Evolutionary conservation across 2,329 filamentous ascomycete genomes (phyloP).

Genomic region (Colletotrichum scovillei): DNA sequence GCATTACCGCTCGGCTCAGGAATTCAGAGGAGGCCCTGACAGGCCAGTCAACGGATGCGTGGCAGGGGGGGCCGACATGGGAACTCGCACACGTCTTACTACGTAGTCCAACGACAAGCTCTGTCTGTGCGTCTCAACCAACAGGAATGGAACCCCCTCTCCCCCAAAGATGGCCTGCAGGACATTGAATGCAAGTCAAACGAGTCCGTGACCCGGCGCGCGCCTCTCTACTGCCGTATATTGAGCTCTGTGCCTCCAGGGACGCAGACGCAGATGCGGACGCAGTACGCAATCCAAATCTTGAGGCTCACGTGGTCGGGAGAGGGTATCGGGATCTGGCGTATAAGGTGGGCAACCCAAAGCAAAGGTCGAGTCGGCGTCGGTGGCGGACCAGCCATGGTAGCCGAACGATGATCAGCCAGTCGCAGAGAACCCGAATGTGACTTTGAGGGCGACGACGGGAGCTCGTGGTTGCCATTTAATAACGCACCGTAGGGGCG

Average conservation of each 20-base stretch:
- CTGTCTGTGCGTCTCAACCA: conserved; percentile 34
- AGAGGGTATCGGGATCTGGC: conserved; percentile 22
- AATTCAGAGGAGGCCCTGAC: conserved; percentile 21
- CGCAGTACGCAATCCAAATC: not conserved
- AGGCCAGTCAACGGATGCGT: conserved; percentile 18
- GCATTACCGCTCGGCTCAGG: conserved; percentile 33
- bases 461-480: conserved; percentile 11
- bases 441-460: conserved; percentile 6
- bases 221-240: not conserved
- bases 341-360: conserved; percentile 31
- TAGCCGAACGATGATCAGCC: conserved; percentile 22
- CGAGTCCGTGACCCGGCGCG: conserved; percentile 22
- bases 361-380: conserved; percentile 10
- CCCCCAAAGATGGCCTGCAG: conserved; percentile 26
- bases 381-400: conserved; percentile 17
- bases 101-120: conserved; percentile 24
- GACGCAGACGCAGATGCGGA: not conserved
- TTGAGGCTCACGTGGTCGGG: conserved; percentile 27
- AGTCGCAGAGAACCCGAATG: conserved; percentile 8
- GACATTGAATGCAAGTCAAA: conserved; percentile 31
- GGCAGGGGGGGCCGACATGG: conserved; percentile 21
- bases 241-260: conserved; percentile 2
- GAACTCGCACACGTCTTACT: conserved; percentile 23
- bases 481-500: conserved; percentile 23
- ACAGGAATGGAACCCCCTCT: conserved; percentile 31